Evolutionary conservation across 208 protist genomes (phyloP).

Genomic region (Wallacemonas sp.): DNA sequence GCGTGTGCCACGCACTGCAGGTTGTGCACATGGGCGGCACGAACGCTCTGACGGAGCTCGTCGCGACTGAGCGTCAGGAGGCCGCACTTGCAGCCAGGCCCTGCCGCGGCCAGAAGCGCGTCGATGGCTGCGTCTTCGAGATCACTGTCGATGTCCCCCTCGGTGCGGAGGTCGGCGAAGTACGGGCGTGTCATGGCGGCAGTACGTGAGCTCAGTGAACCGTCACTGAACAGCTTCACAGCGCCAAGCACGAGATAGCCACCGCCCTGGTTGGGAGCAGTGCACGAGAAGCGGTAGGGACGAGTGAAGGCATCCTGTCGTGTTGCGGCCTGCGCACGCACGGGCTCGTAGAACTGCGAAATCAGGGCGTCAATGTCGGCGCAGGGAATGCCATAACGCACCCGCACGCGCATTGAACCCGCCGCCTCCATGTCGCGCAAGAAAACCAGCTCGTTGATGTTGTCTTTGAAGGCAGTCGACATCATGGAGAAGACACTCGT

Average conservation of each 20-base stretch:
- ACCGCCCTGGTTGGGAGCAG: constrained; percentile 21
- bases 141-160: constrained; percentile 51
- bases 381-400: constrained; percentile 34
- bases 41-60: constrained; percentile 28
- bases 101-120: constrained; percentile 8
- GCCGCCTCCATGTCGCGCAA: constrained; percentile 23
- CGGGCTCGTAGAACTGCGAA: constrained; percentile 22
- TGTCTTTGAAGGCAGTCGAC: constrained; percentile 36
- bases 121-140: constrained; percentile 30
- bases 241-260: constrained; percentile 45
- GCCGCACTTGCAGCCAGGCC: constrained; percentile 30
- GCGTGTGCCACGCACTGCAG: constrained; percentile 59
- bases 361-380: constrained; percentile 24
- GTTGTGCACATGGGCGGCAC: constrained; percentile 18
- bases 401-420: constrained; percentile 36
- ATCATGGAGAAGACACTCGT: constrained; percentile 55
- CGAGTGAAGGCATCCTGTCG: constrained; percentile 34
- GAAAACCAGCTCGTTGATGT: constrained; percentile 34
- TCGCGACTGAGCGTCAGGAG: constrained; percentile 33
- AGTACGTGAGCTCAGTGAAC: constrained; percentile 57
- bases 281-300: constrained; percentile 41
- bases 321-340: constrained; percentile 8
- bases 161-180: constrained; percentile 27
- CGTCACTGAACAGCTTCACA: constrained; percentile 66
- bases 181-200: constrained; percentile 58